Percentiles rank a stretch among this genome's conserved stretches.
Conservation (phyloP, 1,284 basidiomycete species). For the Trametes hirsuta region DNA sequence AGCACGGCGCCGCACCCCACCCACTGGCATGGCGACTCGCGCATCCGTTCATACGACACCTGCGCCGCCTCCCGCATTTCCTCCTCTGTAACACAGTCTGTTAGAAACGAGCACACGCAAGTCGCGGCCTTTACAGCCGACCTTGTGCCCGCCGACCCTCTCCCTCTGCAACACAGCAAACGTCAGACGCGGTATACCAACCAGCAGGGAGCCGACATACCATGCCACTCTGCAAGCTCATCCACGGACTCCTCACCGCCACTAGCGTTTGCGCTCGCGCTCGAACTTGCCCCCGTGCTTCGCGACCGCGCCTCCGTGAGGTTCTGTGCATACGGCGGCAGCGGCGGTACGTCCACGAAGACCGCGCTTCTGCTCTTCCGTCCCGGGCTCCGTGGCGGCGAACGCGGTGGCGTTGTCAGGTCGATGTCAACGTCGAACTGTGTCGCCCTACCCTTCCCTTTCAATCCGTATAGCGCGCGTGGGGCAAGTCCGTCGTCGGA, state of each 20-base stretch:
- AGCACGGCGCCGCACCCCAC: slow-evolving; percentile 54
- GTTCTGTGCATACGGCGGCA: slow-evolving; percentile 33
- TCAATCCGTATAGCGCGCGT: slow-evolving; percentile 1
- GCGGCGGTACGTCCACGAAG: slow-evolving; percentile 22
- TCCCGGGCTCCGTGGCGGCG: background rate
- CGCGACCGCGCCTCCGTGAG: slow-evolving; percentile 4
- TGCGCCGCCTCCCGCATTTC: slow-evolving; percentile 19
- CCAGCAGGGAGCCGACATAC: slow-evolving; percentile 17
- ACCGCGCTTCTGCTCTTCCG: background rate
- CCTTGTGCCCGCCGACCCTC: slow-evolving; percentile 15
- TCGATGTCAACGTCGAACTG: slow-evolving; percentile 3
- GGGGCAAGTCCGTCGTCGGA: background rate
- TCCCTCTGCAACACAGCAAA: slow-evolving; percentile 3
- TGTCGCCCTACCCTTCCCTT: slow-evolving; percentile 14
- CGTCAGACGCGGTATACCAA: background rate
- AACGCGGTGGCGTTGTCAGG: background rate
- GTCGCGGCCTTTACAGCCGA: background rate
- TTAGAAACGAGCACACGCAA: background rate
- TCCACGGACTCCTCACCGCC: slow-evolving; percentile 6
- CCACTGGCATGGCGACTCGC: slow-evolving; percentile 60
- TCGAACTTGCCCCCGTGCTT: background rate
- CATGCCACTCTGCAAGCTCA: slow-evolving; percentile 21
- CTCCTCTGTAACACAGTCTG: slow-evolving; percentile 13
- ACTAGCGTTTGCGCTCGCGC: background rate
- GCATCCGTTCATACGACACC: slow-evolving; percentile 49